A percentile compares a stretch with the other conserved stretches of the same genome.
Evolutionary conservation across 2,329 filamentous ascomycete species (phyloP).

Genomic region (Ilyonectria mors-panacis): DNA sequence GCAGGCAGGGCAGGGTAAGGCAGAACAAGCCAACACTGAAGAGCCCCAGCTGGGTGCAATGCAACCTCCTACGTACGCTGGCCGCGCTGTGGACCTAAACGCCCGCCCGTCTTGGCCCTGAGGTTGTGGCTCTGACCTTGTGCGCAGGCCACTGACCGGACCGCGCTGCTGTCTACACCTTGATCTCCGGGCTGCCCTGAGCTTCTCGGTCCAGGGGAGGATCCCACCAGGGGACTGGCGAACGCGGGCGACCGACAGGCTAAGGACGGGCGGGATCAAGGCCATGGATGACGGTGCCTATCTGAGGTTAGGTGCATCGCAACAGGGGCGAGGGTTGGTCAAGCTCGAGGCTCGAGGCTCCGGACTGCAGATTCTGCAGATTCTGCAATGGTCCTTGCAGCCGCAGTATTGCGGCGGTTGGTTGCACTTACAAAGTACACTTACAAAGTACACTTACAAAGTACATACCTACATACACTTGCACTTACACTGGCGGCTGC

Average conservation of each 20-base stretch:
- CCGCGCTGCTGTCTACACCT: neutral
- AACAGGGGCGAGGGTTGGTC: conserved; percentile 21
- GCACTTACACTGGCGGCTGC: neutral
- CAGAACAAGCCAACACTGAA: neutral
- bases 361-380: conserved; percentile 8
- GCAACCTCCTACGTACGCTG: neutral
- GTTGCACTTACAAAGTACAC: neutral
- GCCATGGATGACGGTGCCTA: conserved; percentile 22
- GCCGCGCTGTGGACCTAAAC: neutral
- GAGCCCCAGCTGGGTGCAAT: neutral
- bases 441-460: neutral
- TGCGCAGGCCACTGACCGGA: neutral
- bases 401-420: conserved; percentile 5
- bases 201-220: neutral
- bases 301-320: conserved; percentile 27
- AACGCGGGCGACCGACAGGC: conserved; percentile 11
- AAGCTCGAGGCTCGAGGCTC: conserved; percentile 7
- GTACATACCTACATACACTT: neutral
- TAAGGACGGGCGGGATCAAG: conserved; percentile 14
- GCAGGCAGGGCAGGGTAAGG: conserved; percentile 32
- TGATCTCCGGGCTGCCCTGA: neutral
- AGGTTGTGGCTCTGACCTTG: neutral
- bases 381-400: conserved; percentile 3
- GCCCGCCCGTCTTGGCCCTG: neutral
- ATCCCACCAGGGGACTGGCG: conserved; percentile 2